Percentiles rank a stretch among this genome's conserved stretches.
These are phyloP conservation scores for Hyphopichia khmerensis DNA, from an alignment of 1,139 yeast species.

Conservation along the genomic window DNA sequence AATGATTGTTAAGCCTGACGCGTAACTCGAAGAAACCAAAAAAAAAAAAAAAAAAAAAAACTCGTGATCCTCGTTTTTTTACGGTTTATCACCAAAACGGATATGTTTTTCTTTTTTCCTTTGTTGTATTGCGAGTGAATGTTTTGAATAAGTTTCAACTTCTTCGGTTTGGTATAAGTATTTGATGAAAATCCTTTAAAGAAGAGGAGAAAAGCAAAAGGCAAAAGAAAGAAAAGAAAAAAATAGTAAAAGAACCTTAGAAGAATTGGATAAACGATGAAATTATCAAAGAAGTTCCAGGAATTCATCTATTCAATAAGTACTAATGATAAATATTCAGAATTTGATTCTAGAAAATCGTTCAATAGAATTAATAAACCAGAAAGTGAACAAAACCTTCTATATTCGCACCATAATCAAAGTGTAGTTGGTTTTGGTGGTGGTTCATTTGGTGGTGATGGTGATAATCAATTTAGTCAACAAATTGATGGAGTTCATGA, in stretches of 20 bases:
- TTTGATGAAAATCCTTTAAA: no score
- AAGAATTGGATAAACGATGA: conserved; percentile 17
- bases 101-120: no score
- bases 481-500: conserved; percentile 58
- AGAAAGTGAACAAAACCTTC: conserved; percentile 32
- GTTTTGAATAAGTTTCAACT: no score
- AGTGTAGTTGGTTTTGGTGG: conserved; percentile 11
- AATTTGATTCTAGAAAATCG: conserved; percentile 53
- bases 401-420: conserved; percentile 30
- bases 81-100: background rate
- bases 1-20: no score
- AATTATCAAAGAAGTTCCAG: conserved; percentile 33
- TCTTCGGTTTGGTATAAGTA: no score
- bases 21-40: no score
- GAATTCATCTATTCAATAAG: conserved; percentile 65
- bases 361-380: conserved; percentile 47
- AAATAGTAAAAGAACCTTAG: background rate
- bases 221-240: background rate
- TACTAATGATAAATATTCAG: conserved; percentile 69
- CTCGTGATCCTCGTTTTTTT: background rate
- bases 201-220: no score
- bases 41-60: background rate
- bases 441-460: conserved; percentile 8
- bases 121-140: no score
- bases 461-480: conserved; percentile 2